phyloP scores from a whole-genome alignment of 116 monocot species.

The Zostera marina region DNA sequence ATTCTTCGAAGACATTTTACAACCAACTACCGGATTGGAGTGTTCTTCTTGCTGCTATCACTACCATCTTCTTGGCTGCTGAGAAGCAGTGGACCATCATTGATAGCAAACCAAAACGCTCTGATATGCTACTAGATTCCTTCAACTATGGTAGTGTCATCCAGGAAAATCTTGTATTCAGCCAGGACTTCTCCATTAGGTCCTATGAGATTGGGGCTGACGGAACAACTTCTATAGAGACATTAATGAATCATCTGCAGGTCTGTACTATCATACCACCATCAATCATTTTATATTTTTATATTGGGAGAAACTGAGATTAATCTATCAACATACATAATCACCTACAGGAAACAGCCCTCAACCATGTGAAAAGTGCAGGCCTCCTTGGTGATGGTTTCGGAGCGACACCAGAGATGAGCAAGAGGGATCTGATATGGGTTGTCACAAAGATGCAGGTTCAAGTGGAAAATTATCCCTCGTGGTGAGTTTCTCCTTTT shows the following conservation, averaged over 20 bases:
- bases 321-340: neutral
- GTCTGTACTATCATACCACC: constrained; percentile 19
- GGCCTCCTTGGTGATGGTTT: constrained; percentile 67
- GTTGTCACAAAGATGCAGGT: constrained; percentile 86
- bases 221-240: constrained; percentile 80
- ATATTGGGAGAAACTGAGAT: neutral
- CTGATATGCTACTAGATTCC: constrained; percentile 65
- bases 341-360: constrained; percentile 46
- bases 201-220: constrained; percentile 96
- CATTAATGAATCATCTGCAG: constrained; percentile 96
- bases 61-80: constrained; percentile 71
- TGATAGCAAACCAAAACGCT: constrained; percentile 63
- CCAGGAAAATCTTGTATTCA: constrained; percentile 51
- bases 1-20: constrained; percentile 52
- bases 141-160: constrained; percentile 58
- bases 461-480: constrained; percentile 56
- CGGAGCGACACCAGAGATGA: constrained; percentile 70
- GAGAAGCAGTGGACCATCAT: constrained; percentile 74
- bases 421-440: constrained; percentile 64
- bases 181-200: constrained; percentile 73
- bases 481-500: constrained; percentile 26
- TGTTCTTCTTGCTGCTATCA: constrained; percentile 74
- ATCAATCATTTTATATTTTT: neutral
- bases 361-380: constrained; percentile 52
- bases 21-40: constrained; percentile 86